Evolutionary conservation across 768 basidiomycete genomes (phyloP), one percentile per base, ranked within the genome.

Genomic region (Mycena floridula): DNA sequence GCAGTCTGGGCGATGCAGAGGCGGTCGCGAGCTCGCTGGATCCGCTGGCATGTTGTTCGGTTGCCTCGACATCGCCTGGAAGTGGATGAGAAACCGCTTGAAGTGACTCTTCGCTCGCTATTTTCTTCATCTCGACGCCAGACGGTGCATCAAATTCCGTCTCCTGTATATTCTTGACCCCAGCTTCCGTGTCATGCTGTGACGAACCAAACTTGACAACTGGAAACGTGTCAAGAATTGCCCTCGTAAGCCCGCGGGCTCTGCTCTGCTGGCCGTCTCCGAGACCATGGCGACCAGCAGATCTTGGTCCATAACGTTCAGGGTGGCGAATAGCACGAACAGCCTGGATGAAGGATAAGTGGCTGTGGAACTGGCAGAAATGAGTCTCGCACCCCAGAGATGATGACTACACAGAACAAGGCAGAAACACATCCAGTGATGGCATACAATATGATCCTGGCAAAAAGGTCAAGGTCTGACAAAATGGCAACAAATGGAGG

Each of bases 191-290:
- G 18, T 22, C 32, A 38, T 13, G 32, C 32, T 13, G 18, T 18
- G 55, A 60, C 8, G 58, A 46, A 5, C 81, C 79, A 54, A 93
- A 98, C 60, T 92, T 91, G 64, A 95, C 83, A 50, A 96, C 67
- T 4, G 94, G 93, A 67, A 98, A 98, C 3, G 93, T 96, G 53
- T 98, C 94, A 44, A 98, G 70, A 46, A 98, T 93, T 16, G 95
- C 95, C 16, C 89, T 81, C 2, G 89, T 87, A 41, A 98, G 72
- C 6, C 93, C 93, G n/a, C 78, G 69, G 0, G 90, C 85, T 3
- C 89, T 79, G 40, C 80, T 83, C 56, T 84, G 84, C 27, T 72
- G 70, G 20, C 56, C 52, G 8, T 66, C 68, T 18, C 66, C 68
- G 21, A 58, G 62, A 4, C 61, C 66, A 36, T 62, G 60, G 41